Percentiles rank a stretch among this genome's conserved stretches.
phyloP scores from a whole-genome alignment of 202 grass and related monocot species.

The Carex sylvatica region DNA sequence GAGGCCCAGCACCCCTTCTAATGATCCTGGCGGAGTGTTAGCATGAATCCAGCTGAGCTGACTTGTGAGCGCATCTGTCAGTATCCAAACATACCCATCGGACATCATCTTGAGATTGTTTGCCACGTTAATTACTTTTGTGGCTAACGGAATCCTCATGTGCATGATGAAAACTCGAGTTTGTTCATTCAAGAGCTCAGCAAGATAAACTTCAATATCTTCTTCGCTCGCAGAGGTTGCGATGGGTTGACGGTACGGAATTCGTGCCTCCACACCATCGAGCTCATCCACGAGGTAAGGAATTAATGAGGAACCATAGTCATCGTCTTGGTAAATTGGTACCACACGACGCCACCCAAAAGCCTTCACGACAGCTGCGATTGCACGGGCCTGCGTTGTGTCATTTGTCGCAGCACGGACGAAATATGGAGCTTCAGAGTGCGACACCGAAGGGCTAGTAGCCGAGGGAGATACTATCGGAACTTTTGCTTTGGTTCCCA shows the following conservation, averaged over 20 bases:
- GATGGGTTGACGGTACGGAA: slow-evolving; percentile 60
- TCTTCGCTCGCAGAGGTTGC: not conserved
- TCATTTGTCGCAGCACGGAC: slow-evolving; percentile 52
- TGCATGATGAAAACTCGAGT: slow-evolving; percentile 77
- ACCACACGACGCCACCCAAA: slow-evolving; percentile 75
- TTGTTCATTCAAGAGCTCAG: slow-evolving; percentile 48
- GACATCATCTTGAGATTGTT: slow-evolving; percentile 39
- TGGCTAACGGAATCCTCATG: slow-evolving; percentile 37
- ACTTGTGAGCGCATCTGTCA: slow-evolving; percentile 48
- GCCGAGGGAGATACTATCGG: slow-evolving; percentile 70
- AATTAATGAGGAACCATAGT: slow-evolving; percentile 72
- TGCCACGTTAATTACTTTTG: slow-evolving; percentile 32
- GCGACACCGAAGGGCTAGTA: slow-evolving; percentile 66
- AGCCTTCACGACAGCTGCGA: slow-evolving; percentile 43
- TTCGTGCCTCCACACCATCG: slow-evolving; percentile 19
- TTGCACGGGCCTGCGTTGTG: slow-evolving; percentile 38
- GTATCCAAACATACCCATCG: slow-evolving; percentile 58
- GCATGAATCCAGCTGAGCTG: slow-evolving; percentile 33
- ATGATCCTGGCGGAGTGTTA: not conserved
- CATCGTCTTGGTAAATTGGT: slow-evolving; percentile 67
- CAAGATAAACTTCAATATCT: slow-evolving; percentile 34
- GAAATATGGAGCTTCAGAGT: slow-evolving; percentile 40
- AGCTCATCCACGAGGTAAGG: slow-evolving; percentile 68
- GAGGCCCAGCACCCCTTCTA: slow-evolving; percentile 56
- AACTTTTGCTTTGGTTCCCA: slow-evolving; percentile 53